Conservation (phyloP, 139 green algal genomes). For the Chlamydomonas sphaeroides region DNA sequence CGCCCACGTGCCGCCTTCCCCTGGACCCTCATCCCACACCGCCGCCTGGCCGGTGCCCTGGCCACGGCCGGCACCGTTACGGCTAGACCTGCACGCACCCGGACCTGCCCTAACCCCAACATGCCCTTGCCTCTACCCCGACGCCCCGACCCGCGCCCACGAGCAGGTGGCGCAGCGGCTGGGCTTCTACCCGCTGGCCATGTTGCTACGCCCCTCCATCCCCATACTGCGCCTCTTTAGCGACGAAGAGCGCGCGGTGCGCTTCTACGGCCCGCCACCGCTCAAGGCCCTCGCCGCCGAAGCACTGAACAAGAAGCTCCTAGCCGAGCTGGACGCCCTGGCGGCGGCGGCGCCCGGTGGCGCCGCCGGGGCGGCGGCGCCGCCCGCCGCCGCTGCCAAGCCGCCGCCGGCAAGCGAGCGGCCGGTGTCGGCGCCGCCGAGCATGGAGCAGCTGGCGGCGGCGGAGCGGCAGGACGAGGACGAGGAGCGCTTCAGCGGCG, state of each 20-base stretch:
- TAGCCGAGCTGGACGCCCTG: slow-evolving; percentile 27
- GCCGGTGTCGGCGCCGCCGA: slow-evolving; percentile 24
- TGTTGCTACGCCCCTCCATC: slow-evolving; percentile 48
- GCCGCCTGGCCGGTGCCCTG: too few relatives aligned
- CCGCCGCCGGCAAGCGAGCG: not conserved
- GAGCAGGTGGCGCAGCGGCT: slow-evolving; percentile 41
- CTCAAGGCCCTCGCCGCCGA: slow-evolving; percentile 37
- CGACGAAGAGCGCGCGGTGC: slow-evolving; percentile 40
- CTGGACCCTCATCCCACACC: too few relatives aligned
- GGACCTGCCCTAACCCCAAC: too few relatives aligned
- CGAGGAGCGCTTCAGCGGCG: not conserved
- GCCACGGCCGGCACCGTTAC: too few relatives aligned
- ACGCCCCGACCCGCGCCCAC: not conserved
- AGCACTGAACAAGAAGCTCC: slow-evolving; percentile 46
- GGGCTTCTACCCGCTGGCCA: slow-evolving; percentile 42
- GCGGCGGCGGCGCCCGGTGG: not conserved
- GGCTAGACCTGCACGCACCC: too few relatives aligned
- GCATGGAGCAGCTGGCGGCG: slow-evolving; percentile 1
- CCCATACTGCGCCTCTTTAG: slow-evolving; percentile 46
- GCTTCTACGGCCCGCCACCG: slow-evolving; percentile 45
- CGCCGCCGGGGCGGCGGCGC: not conserved
- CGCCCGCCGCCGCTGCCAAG: too few relatives aligned
- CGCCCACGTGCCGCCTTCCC: too few relatives aligned
- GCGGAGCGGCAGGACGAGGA: not conserved
- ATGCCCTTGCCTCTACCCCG: too few relatives aligned